Conservation (phyloP, 305 asterid species). For the Rubia balearica region DNA sequence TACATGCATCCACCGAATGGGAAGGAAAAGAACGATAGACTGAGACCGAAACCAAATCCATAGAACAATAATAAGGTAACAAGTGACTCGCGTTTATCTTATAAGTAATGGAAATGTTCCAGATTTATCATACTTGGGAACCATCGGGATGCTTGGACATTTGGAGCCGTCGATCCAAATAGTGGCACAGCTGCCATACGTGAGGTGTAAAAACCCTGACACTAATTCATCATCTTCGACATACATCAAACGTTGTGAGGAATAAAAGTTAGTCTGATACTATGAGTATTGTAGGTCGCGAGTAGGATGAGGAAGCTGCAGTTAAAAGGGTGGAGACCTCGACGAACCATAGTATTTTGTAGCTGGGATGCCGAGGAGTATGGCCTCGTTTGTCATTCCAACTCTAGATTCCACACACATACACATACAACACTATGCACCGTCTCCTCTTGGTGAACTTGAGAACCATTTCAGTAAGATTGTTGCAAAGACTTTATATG, state of each 20-base stretch:
- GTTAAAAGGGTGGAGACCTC: conserved; percentile 73
- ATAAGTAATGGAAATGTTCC: conserved; percentile 18
- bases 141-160: conserved; percentile 95
- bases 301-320: conserved; percentile 60
- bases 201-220: conserved; percentile 36
- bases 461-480: background rate
- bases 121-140: conserved; percentile 80
- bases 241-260: background rate
- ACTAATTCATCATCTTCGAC: background rate
- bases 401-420: conserved; percentile 6
- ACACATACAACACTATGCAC: background rate
- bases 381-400: conserved; percentile 61
- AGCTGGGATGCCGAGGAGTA: conserved; percentile 95
- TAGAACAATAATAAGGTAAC: background rate
- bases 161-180: conserved; percentile 87
- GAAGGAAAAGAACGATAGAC: background rate
- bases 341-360: conserved; percentile 71
- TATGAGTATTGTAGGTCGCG: conserved; percentile 45
- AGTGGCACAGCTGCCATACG: conserved; percentile 90
- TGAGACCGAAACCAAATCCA: background rate
- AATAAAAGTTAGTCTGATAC: conserved; percentile 9
- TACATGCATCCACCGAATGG: background rate
- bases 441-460: background rate
- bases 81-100: background rate
- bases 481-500: background rate